Percentiles rank a stretch among this genome's conserved stretches.
These are phyloP conservation scores for Gelatoporia subvermispora DNA, from an alignment of 768 basidiomycete species.

Conservation along the genomic window DNA sequence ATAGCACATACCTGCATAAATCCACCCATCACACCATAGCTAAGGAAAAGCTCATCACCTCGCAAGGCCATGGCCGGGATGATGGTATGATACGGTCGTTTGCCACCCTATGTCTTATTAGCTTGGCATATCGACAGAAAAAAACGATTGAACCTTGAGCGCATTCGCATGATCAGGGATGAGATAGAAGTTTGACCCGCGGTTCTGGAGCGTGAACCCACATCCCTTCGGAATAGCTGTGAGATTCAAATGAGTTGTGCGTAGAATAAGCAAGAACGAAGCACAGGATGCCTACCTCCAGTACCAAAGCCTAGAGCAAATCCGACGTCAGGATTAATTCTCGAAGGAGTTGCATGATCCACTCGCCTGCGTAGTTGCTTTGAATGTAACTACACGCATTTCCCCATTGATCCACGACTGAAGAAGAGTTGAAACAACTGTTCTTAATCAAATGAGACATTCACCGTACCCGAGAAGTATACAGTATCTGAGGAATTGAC, in stretches of 20 bases:
- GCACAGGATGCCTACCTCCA: conserved; percentile 43
- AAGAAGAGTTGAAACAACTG: neutral
- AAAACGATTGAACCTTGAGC: conserved; percentile 47
- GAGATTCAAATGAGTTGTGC: neutral
- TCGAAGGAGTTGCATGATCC: neutral
- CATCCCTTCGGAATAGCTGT: conserved; percentile 87
- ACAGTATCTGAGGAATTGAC: conserved; percentile 88
- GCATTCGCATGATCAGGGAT: conserved; percentile 81
- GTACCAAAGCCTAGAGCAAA: conserved; percentile 74
- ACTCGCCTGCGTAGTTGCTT: conserved; percentile 77
- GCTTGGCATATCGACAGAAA: neutral
- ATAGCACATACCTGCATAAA: conserved; percentile 65
- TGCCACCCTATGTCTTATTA: conserved; percentile 51
- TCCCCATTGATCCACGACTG: conserved; percentile 82
- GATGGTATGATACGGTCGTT: conserved; percentile 90
- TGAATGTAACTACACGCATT: conserved; percentile 89
- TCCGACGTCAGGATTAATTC: neutral
- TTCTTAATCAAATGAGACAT: neutral
- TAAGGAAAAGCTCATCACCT: conserved; percentile 78
- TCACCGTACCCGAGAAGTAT: conserved; percentile 76
- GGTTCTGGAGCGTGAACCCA: conserved; percentile 95
- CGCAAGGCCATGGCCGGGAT: conserved; percentile 84
- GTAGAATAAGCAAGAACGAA: neutral
- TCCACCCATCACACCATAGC: conserved; percentile 90
- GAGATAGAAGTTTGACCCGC: conserved; percentile 82